Percentiles rank a stretch among this genome's conserved stretches.
Conservation (phyloP, 768 basidiomycete genomes). For the Tricholomella constricta region DNA sequence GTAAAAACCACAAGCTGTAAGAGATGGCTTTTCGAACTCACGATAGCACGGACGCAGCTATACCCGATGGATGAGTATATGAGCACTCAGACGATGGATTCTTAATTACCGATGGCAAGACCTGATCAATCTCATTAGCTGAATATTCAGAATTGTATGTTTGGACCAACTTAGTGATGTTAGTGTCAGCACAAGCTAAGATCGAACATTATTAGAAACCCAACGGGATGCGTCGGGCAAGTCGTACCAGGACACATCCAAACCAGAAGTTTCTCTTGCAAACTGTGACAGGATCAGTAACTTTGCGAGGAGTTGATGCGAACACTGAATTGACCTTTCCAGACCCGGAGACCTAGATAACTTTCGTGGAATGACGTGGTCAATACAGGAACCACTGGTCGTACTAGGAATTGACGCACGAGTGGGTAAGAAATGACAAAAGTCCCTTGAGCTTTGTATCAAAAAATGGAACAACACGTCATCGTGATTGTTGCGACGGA, state of each 20-base stretch:
- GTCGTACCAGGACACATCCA: constrained; percentile 1
- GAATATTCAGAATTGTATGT: not conserved
- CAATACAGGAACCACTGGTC: not conserved
- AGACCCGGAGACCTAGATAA: constrained; percentile 18
- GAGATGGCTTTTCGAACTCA: not conserved
- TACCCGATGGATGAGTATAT: not conserved
- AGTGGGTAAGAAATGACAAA: constrained; percentile 13
- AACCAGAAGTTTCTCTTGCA: constrained; percentile 15
- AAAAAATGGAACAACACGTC: not conserved
- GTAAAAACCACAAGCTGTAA: not conserved
- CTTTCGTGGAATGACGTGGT: not conserved
- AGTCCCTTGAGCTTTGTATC: not conserved
- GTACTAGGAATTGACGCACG: not conserved
- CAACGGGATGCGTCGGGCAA: not conserved
- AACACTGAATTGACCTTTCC: constrained; percentile 6
- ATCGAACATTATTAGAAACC: not conserved
- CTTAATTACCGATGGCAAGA: not conserved
- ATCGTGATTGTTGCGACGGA: not conserved
- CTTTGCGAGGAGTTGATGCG: not conserved
- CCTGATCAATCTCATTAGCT: not conserved
- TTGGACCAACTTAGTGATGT: constrained; percentile 3
- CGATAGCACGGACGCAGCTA: constrained; percentile 8
- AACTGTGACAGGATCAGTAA: not conserved
- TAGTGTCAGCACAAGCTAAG: not conserved
- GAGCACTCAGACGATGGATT: not conserved